Evolutionary conservation across 108 stramenopile genomes (phyloP).

Genomic region (Stephanodiscus triporus): DNA sequence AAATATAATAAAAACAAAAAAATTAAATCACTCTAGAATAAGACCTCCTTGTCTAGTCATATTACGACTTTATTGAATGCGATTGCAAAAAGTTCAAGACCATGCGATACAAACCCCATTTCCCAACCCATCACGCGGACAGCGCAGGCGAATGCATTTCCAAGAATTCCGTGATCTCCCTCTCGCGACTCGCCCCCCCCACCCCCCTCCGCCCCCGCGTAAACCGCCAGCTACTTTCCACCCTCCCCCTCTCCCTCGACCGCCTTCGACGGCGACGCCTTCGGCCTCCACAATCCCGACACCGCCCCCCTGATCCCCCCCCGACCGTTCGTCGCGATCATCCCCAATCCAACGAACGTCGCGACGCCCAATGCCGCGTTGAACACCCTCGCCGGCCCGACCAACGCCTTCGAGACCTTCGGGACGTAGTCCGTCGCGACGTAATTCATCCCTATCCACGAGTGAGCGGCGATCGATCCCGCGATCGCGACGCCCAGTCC

Average conservation of each 20-base stretch:
- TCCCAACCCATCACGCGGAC: too few species aligned
- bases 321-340: conserved; percentile 58
- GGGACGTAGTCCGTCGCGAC: conserved; percentile 95
- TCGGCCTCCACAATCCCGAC: conserved; percentile 78
- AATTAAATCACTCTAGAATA: too few species aligned
- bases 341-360: conserved; percentile 70
- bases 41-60: too few species aligned
- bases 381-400: conserved; percentile 76
- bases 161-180: too few species aligned
- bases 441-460: conserved; percentile 93
- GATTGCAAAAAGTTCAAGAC: too few species aligned
- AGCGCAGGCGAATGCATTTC: too few species aligned
- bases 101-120: background rate
- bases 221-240: too few species aligned
- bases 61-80: too few species aligned
- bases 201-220: too few species aligned
- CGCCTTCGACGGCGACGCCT: conserved; percentile 26
- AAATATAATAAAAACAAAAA: too few species aligned
- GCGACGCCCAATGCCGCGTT: conserved; percentile 66
- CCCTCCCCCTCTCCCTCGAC: background rate
- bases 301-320: conserved; percentile 82
- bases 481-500: conserved; percentile 74
- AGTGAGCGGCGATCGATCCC: conserved; percentile 76
- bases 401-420: conserved; percentile 71
- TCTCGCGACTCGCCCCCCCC: too few species aligned